A percentile compares a stretch with the other conserved stretches of the same genome.
Conservation (phyloP, 2,329 filamentous ascomycete species). For the Aspergillus hortae region DNA sequence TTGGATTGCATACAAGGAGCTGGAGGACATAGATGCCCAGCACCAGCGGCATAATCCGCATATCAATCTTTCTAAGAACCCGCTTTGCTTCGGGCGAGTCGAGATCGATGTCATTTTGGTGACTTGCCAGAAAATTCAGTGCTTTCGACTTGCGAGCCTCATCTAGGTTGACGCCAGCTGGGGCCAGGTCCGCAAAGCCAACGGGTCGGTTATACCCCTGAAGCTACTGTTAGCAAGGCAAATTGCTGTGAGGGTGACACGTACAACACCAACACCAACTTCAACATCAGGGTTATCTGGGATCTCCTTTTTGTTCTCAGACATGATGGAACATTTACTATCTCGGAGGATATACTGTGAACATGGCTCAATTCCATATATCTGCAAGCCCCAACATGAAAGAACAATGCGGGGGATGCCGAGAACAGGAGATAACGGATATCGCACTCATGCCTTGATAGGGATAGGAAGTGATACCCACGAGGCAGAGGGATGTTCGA, state of each 20-base stretch:
- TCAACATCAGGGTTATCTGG: background rate
- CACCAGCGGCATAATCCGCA: no score
- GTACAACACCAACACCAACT: background rate
- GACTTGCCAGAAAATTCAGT: no score
- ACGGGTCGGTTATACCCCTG: background rate
- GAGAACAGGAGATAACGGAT: background rate
- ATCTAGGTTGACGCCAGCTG: background rate
- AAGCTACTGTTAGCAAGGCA: background rate
- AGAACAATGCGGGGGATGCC: background rate
- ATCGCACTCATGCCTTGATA: background rate
- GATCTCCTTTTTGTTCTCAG: background rate
- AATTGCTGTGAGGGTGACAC: background rate
- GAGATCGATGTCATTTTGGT: no score
- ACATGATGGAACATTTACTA: background rate
- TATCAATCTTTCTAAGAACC: no score
- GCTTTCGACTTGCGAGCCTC: no score
- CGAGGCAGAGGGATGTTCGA: background rate
- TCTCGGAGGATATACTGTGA: background rate
- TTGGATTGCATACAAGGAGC: background rate
- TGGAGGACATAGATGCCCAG: background rate
- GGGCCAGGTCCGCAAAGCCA: background rate
- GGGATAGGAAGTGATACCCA: background rate
- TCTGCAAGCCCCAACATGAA: background rate
- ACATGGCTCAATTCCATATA: background rate
- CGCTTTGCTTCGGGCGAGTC: no score